Conservation (phyloP, 2,329 filamentous ascomycete genomes). For the Samsoniella hepiali region DNA sequence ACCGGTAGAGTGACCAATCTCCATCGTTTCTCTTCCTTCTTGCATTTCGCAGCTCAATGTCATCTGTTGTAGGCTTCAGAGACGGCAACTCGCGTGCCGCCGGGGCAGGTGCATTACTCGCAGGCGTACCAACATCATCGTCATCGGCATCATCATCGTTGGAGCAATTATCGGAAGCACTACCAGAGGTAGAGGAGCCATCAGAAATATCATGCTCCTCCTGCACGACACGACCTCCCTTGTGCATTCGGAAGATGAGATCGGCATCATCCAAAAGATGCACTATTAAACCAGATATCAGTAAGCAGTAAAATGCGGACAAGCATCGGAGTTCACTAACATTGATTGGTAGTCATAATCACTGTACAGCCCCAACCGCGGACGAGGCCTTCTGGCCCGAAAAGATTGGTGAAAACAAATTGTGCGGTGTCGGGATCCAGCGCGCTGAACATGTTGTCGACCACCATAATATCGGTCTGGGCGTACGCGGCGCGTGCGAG, state of each 20-base stretch:
- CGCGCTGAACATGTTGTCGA: constrained; percentile 14
- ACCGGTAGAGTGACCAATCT: constrained; percentile 1
- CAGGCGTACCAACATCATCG: too few relatives aligned
- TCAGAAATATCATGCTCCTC: background rate
- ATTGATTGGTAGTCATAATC: constrained; percentile 12
- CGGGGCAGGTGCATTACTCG: too few relatives aligned
- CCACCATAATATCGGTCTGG: background rate
- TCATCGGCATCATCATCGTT: background rate
- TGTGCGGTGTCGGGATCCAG: background rate
- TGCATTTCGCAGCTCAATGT: background rate
- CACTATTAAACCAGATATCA: background rate
- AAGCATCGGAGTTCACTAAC: background rate
- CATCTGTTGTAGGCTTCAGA: background rate
- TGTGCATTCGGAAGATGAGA: background rate
- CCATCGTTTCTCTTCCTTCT: background rate
- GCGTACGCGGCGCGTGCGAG: constrained; percentile 8
- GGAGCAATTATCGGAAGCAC: background rate
- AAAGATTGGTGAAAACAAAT: background rate
- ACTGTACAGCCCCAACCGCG: constrained; percentile 5
- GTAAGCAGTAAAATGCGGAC: too few relatives aligned
- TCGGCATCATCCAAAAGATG: background rate
- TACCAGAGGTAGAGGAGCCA: background rate
- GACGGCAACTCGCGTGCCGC: background rate
- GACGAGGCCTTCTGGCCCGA: background rate
- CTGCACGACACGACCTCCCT: background rate